A percentile compares a stretch with the other conserved stretches of the same genome.
Conservation (phyloP, 768 basidiomycete species). For the Lactarius sp. region DNA sequence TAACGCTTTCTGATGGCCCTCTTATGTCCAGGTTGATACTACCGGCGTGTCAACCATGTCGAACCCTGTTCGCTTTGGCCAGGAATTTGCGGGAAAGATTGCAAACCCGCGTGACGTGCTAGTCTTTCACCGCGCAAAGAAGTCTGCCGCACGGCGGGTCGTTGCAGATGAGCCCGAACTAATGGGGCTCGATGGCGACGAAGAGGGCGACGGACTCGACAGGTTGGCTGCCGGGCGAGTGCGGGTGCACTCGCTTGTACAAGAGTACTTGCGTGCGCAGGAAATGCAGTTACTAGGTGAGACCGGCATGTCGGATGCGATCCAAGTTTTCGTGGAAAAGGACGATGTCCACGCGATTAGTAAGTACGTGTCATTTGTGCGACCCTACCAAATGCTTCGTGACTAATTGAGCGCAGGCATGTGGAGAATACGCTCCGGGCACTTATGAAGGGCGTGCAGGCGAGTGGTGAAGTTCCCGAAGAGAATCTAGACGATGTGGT, state of each 20-base stretch:
- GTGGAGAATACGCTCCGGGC: slow-evolving; percentile 53
- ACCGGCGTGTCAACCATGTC: slow-evolving; percentile 87
- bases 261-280: slow-evolving; percentile 89
- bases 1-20: neutral
- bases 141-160: slow-evolving; percentile 41
- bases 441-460: slow-evolving; percentile 63
- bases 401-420: slow-evolving; percentile 44
- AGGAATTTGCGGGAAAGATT: slow-evolving; percentile 84
- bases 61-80: slow-evolving; percentile 95
- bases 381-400: neutral
- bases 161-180: slow-evolving; percentile 76
- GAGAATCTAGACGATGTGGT: slow-evolving; percentile 73
- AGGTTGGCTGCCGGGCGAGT: slow-evolving; percentile 56
- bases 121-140: slow-evolving; percentile 82
- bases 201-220: slow-evolving; percentile 19
- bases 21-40: slow-evolving; percentile 65
- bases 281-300: slow-evolving; percentile 89
- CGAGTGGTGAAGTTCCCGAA: slow-evolving; percentile 63
- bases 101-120: slow-evolving; percentile 95
- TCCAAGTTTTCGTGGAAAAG: slow-evolving; percentile 95
- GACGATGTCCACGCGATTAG: slow-evolving; percentile 92
- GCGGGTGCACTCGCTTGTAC: slow-evolving; percentile 83
- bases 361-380: slow-evolving; percentile 47
- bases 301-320: slow-evolving; percentile 88
- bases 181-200: slow-evolving; percentile 51